A percentile compares a stretch with the other conserved stretches of the same genome.
Conservation (phyloP, 2,329 filamentous ascomycete genomes). For the Cladophialophora yegresii region DNA sequence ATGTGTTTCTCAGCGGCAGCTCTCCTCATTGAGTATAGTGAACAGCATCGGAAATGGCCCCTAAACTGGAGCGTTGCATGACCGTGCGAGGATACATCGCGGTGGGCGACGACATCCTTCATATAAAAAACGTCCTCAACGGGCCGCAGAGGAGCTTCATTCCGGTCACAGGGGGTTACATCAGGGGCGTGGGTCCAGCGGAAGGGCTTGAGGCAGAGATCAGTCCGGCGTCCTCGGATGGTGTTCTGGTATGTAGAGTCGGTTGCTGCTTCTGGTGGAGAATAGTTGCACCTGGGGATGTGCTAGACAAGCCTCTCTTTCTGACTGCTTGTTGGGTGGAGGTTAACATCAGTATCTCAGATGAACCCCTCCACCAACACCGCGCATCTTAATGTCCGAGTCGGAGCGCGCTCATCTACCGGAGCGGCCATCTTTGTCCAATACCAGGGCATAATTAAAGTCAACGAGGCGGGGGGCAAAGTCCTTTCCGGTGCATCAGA, state of each 20-base stretch:
- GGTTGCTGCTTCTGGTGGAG: not conserved
- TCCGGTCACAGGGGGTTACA: not conserved
- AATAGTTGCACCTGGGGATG: not conserved
- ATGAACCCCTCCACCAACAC: slow-evolving; percentile 1
- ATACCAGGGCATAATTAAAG: slow-evolving; percentile 25
- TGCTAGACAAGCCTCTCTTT: not conserved
- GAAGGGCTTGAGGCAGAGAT: slow-evolving; percentile 6
- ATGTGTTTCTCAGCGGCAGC: not conserved
- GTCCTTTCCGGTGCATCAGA: slow-evolving; percentile 11
- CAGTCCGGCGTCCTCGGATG: not conserved
- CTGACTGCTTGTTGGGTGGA: not conserved
- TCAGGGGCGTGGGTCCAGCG: not conserved
- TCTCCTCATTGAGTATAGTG: not conserved
- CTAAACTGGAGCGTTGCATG: slow-evolving; percentile 5
- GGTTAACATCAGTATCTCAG: not conserved
- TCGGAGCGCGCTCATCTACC: slow-evolving; percentile 9
- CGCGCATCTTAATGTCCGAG: slow-evolving; percentile 22
- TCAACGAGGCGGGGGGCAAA: slow-evolving; percentile 13
- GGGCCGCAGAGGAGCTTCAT: not conserved
- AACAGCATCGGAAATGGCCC: not conserved
- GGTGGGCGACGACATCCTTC: not conserved
- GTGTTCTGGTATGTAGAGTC: not conserved
- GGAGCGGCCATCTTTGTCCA: slow-evolving; percentile 22
- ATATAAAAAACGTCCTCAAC: slow-evolving; percentile 2
- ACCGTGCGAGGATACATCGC: slow-evolving; percentile 3